A percentile compares a stretch with the other conserved stretches of the same genome.
Evolutionary conservation across 2,329 filamentous ascomycete species (phyloP).

Genomic region (Rhinocladiella similis): DNA sequence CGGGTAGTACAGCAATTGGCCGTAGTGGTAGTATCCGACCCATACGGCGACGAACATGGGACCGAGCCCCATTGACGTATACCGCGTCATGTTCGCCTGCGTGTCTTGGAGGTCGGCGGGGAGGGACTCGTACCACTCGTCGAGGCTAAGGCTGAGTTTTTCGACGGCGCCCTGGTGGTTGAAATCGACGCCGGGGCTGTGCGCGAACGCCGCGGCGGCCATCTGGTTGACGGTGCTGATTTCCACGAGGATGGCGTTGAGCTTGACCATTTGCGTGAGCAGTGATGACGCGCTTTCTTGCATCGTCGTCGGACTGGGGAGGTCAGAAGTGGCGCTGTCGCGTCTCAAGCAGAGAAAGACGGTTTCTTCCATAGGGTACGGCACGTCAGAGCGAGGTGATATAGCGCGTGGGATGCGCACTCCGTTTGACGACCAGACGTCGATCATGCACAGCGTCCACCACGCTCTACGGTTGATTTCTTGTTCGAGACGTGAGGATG

Average conservation of each 20-base stretch:
- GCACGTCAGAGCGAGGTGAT: conserved; percentile 29
- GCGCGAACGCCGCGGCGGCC: conserved; percentile 26
- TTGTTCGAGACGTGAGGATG: conserved; percentile 33
- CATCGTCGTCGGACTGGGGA: conserved; percentile 5
- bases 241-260: conserved; percentile 41
- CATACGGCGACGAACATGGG: conserved; percentile 48
- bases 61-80: conserved; percentile 42
- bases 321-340: background rate
- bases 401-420: conserved; percentile 38
- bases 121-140: conserved; percentile 39
- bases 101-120: conserved; percentile 41
- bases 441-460: conserved; percentile 46
- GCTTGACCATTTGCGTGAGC: conserved; percentile 39
- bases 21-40: conserved; percentile 50
- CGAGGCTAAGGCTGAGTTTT: conserved; percentile 35
- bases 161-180: conserved; percentile 28
- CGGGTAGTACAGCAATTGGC: conserved; percentile 50
- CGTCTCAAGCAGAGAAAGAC: conserved; percentile 33
- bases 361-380: conserved; percentile 41
- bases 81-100: conserved; percentile 40
- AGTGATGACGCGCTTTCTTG: conserved; percentile 15
- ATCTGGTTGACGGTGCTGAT: conserved; percentile 43
- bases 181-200: background rate
- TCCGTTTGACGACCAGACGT: conserved; percentile 42
- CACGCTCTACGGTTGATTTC: conserved; percentile 41